Base-by-base conservation (phyloP, 83 land plant species). In the Picea engelmannii region DNA sequence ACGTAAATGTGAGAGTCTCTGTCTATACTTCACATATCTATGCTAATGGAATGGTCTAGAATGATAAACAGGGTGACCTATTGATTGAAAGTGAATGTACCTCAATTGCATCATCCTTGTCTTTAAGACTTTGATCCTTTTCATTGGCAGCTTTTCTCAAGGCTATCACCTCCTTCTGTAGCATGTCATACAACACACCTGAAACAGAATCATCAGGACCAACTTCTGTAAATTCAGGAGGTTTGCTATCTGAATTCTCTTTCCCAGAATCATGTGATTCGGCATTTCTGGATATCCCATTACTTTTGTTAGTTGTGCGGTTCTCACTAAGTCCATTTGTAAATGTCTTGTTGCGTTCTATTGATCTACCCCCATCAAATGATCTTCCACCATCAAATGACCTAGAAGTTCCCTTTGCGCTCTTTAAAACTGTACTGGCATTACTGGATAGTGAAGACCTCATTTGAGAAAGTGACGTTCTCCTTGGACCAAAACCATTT, bases 51-150 rank as follows among this genome's bases (percentile, higher is more conserved):
- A 31, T 76, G 42, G 59, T 55, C 59, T 2, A 13, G 13, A 55
- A 13, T 3, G 60, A 55, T 55, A 55, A 55, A 55, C 16, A 55
- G 60, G 15, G 60, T 55, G 17, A 55, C 60, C 60, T 55, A 13
- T 55, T 13, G 60, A 55, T 55, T 55, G 60, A 55, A 55, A 55
- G 16, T 55, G 16, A 15, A 55, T 55, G 59, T 65, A 93, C 95
- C 89, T 93, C 95, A 65, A 93, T 91, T 10, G 90, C 90, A 86
- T 93, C 94, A 85, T 93, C 94, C 80, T 93, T 93, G 85, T 93
- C 95, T 71, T 93, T 93, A 6, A 93, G 78, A 68, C 84, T 88
- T 42, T 83, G 90, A 67, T 90, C 94, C 78, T 93, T 93, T 74
- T 93, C 95, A 81, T 91, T 85, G 82, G 94, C 74, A 25, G 93